A percentile compares a stretch with the other conserved stretches of the same genome.
Evolutionary conservation across 1,284 basidiomycete species (phyloP).

Genomic region (Cryptococcus sp.): DNA sequence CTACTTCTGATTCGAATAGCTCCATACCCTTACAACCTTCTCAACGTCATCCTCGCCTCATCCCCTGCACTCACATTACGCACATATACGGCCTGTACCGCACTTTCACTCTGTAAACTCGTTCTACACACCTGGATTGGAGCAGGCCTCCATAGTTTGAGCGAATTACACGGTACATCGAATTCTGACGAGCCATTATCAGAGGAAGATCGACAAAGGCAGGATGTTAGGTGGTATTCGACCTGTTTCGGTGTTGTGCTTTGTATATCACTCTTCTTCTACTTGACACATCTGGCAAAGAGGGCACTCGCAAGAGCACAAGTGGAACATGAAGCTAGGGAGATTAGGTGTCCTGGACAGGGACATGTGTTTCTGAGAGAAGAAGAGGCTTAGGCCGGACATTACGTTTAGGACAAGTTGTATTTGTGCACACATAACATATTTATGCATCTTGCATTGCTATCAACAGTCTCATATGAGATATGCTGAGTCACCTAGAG

Average conservation of each 20-base stretch:
- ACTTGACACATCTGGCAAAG: slow-evolving; percentile 50
- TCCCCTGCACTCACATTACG: slow-evolving; percentile 48
- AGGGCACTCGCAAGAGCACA: slow-evolving; percentile 42
- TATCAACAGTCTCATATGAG: too few relatives aligned
- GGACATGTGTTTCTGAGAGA: neutral
- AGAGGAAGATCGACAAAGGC: slow-evolving; percentile 15
- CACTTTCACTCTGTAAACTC: slow-evolving; percentile 51
- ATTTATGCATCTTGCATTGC: neutral
- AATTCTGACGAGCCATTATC: slow-evolving; percentile 7
- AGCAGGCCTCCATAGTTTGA: slow-evolving; percentile 37
- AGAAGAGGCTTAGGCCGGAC: neutral
- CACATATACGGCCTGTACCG: slow-evolving; percentile 52
- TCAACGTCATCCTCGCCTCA: slow-evolving; percentile 54
- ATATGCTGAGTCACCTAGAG: too few relatives aligned
- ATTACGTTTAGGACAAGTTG: neutral
- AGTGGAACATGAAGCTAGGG: slow-evolving; percentile 20
- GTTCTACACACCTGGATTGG: slow-evolving; percentile 45
- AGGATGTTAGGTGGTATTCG: slow-evolving; percentile 30
- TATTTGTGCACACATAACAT: neutral
- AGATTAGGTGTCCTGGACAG: slow-evolving; percentile 2
- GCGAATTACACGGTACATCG: slow-evolving; percentile 11
- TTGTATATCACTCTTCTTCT: slow-evolving; percentile 51
- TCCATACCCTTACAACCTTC: slow-evolving; percentile 54
- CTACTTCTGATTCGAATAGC: slow-evolving; percentile 53
- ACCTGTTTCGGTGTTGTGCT: slow-evolving; percentile 43